Conservation (phyloP, 169 alveolate species). For the Perkinsus olseni region DNA sequence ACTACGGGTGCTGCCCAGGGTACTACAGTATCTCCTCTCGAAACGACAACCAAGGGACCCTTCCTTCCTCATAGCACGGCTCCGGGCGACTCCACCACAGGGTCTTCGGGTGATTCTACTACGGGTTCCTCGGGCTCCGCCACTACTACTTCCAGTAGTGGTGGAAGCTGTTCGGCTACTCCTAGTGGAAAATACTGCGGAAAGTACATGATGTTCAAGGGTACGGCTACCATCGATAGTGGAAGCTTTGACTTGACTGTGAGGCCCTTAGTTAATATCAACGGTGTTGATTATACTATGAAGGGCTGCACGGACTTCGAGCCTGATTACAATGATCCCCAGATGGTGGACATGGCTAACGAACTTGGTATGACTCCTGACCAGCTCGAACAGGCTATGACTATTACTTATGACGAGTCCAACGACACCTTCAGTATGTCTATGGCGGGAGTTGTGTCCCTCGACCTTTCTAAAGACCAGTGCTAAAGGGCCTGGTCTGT, state of each 20-base stretch:
- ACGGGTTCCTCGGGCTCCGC: background rate
- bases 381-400: background rate
- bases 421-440: background rate
- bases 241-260: background rate
- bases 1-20: background rate
- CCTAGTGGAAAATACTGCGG: background rate
- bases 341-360: background rate
- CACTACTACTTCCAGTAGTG: background rate
- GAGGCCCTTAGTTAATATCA: background rate
- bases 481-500: background rate
- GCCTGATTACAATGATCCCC: background rate
- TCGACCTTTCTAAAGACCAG: background rate
- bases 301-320: background rate
- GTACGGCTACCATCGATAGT: background rate
- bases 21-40: background rate
- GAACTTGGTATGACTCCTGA: background rate
- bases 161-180: background rate
- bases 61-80: background rate
- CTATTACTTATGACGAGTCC: background rate
- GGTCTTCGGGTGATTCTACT: background rate
- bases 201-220: background rate
- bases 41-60: background rate
- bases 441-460: background rate
- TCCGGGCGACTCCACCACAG: background rate
- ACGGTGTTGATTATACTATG: background rate